Conservation (phyloP, 2,329 filamentous ascomycete species). For the Fusarium sp. region DNA sequence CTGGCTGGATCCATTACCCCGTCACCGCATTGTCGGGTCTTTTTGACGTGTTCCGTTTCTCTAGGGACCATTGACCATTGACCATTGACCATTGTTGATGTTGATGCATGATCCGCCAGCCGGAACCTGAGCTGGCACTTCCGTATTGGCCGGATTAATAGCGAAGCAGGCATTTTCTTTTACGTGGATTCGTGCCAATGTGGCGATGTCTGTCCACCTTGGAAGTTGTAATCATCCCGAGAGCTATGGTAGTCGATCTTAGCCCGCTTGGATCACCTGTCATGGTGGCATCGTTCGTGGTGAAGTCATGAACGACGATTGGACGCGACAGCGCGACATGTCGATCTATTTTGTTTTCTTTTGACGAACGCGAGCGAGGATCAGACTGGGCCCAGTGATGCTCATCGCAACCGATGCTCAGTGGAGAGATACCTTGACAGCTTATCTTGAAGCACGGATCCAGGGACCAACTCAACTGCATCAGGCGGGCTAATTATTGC, state of each 20-base stretch:
- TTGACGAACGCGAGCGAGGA: constrained; percentile 8
- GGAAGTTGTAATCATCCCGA: constrained; percentile 16
- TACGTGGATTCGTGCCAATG: constrained; percentile 38
- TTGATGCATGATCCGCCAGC: constrained; percentile 25
- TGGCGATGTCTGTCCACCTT: constrained; percentile 39
- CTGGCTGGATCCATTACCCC: constrained; percentile 10
- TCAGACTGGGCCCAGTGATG: constrained; percentile 6
- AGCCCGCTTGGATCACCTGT: constrained; percentile 34
- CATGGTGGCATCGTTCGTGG: constrained; percentile 29
- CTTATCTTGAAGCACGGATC: constrained; percentile 20
- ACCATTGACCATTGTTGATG: constrained; percentile 14
- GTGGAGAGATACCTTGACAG: constrained; percentile 13
- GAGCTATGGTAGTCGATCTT: constrained; percentile 40
- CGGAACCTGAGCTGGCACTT: constrained; percentile 32
- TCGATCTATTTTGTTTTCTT: constrained; percentile 42
- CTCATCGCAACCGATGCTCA: constrained; percentile 22
- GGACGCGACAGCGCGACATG: constrained; percentile 19
- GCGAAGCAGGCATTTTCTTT: constrained; percentile 16
- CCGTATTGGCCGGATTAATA: constrained; percentile 21
- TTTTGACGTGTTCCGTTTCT: constrained; percentile 34
- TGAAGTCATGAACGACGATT: constrained; percentile 32
- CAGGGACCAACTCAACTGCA: constrained; percentile 18
- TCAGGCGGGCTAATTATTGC: constrained; percentile 9
- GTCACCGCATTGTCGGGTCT: constrained; percentile 26
- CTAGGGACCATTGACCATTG: constrained; percentile 5